These are phyloP conservation scores for Aspergillus leporis DNA, from an alignment of 495 filamentous ascomycete species.

Conservation along the genomic window DNA sequence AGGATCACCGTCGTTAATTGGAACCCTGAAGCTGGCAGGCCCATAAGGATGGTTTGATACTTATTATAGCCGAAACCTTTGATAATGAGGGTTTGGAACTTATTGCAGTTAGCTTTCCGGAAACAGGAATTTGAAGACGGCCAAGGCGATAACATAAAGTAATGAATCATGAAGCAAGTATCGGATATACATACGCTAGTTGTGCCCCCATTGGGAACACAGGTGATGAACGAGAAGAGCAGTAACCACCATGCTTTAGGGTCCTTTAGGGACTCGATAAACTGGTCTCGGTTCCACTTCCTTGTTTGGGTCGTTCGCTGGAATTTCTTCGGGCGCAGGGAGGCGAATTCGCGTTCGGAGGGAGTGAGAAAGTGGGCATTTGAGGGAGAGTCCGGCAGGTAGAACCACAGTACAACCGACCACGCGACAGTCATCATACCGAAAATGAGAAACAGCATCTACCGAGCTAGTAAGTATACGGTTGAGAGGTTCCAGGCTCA, in stretches of 20 bases:
- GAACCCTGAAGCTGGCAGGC: conserved; percentile 16
- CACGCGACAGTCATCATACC: conserved; percentile 36
- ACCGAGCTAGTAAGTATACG: not conserved
- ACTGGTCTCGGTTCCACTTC: conserved; percentile 49
- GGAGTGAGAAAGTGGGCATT: conserved; percentile 41
- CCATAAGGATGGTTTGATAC: conserved; percentile 27
- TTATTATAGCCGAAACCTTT: conserved; percentile 31
- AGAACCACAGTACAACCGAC: conserved; percentile 37
- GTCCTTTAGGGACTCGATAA: conserved; percentile 43
- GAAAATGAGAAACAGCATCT: conserved; percentile 38
- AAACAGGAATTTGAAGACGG: not conserved
- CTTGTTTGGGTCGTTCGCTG: conserved; percentile 55
- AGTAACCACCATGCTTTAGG: conserved; percentile 35
- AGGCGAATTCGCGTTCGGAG: conserved; percentile 43
- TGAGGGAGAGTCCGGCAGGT: conserved; percentile 49
- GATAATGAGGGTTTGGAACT: conserved; percentile 35
- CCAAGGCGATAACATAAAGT: not conserved
- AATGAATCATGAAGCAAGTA: not conserved
- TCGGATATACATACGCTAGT: conserved; percentile 18
- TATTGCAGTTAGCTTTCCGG: not conserved
- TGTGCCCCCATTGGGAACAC: conserved; percentile 26
- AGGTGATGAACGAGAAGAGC: conserved; percentile 20
- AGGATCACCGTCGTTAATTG: conserved; percentile 17
- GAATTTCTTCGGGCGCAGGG: conserved; percentile 51
- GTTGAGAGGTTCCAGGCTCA: not conserved